Percentiles rank a stretch among this genome's conserved stretches.
Conservation (phyloP, 2,329 filamentous ascomycete species). For the Alternaria hordeiaustralica region DNA sequence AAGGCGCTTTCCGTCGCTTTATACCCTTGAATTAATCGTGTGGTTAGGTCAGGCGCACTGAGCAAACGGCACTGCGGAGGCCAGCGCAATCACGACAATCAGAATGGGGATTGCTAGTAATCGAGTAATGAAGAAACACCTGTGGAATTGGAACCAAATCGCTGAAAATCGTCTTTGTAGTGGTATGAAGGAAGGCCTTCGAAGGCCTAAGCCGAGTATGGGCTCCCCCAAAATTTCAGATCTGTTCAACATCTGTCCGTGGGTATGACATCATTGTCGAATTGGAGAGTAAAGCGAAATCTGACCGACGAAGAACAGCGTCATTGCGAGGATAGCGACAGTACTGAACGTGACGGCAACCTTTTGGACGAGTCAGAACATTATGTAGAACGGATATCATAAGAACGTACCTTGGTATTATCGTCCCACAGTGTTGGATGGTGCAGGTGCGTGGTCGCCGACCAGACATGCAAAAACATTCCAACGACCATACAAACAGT, state of each 20-base stretch:
- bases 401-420: constrained; percentile 34
- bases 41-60: neutral
- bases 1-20: neutral
- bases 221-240: neutral
- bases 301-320: constrained; percentile 30
- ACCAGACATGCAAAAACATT: constrained; percentile 50
- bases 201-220: neutral
- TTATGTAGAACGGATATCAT: neutral
- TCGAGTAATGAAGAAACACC: neutral
- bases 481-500: constrained; percentile 49
- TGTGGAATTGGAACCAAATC: neutral
- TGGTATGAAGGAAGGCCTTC: neutral
- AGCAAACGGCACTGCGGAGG: neutral
- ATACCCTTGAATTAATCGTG: neutral
- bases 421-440: constrained; percentile 38
- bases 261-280: neutral
- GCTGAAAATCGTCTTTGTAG: neutral
- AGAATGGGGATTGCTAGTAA: neutral
- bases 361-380: constrained; percentile 5
- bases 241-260: neutral
- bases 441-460: constrained; percentile 33
- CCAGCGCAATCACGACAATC: neutral
- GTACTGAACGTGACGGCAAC: constrained; percentile 26
- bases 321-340: constrained; percentile 18
- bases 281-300: constrained; percentile 18